A percentile compares a stretch with the other conserved stretches of the same genome.
These are phyloP conservation scores for Gaeumannomyces sp. DNA, from an alignment of 2,329 filamentous ascomycete genomes.

Conservation along the genomic window DNA sequence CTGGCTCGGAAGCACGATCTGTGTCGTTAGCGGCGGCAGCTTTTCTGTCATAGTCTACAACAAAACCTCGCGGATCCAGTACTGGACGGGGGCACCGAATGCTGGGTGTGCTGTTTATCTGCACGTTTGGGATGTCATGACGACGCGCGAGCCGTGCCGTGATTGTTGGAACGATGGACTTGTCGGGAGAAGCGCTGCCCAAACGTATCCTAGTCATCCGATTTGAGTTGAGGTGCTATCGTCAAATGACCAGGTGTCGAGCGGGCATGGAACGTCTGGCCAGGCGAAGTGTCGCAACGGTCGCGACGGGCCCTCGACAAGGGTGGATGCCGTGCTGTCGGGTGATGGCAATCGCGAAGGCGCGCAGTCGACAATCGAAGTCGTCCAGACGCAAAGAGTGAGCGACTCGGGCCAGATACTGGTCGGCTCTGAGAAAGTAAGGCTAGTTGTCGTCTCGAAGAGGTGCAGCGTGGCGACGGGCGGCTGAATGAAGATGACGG, in stretches of 20 bases:
- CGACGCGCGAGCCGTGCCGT: constrained; percentile 42
- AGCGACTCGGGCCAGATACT: not conserved
- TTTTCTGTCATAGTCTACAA: constrained; percentile 58
- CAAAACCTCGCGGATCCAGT: constrained; percentile 35
- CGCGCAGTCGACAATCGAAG: not conserved
- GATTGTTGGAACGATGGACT: constrained; percentile 12
- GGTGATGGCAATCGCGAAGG: not conserved
- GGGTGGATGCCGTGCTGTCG: too few relatives aligned
- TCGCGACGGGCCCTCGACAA: not conserved
- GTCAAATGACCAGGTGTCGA: not conserved
- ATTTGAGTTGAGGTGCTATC: not conserved
- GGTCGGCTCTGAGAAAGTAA: not conserved
- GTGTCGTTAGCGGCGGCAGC: constrained; percentile 45
- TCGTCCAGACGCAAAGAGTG: not conserved
- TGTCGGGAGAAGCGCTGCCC: not conserved
- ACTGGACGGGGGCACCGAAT: constrained; percentile 13
- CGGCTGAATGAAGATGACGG: not conserved
- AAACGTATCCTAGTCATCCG: constrained; percentile 1
- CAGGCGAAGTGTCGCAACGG: not conserved
- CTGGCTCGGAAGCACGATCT: constrained; percentile 51
- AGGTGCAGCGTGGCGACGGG: not conserved
- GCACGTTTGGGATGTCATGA: constrained; percentile 51
- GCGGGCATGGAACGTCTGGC: not conserved
- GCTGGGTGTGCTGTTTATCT: constrained; percentile 46
- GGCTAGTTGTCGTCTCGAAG: not conserved